phyloP scores from a whole-genome alignment of 2,329 filamentous ascomycete species.

The Botryotinia globosa region DNA sequence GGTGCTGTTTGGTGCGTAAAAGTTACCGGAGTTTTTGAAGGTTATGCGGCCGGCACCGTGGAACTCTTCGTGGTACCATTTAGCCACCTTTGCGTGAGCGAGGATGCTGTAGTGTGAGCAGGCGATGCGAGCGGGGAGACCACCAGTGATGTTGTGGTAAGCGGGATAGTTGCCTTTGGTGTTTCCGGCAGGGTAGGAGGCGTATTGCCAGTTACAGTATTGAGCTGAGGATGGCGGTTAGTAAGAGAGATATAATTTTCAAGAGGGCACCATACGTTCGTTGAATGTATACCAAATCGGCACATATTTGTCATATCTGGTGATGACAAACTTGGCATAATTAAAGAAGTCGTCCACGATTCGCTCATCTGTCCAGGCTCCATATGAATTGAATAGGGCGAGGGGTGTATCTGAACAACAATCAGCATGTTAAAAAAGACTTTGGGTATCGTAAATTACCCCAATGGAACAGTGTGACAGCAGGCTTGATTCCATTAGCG shows the following conservation, averaged over 20 bases:
- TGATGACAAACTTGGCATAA: constrained; percentile 52
- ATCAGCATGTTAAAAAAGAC: neutral
- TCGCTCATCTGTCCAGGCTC: constrained; percentile 46
- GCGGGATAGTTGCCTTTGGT: constrained; percentile 43
- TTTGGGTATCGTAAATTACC: constrained; percentile 14
- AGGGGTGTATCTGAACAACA: constrained; percentile 30
- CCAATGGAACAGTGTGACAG: constrained; percentile 47
- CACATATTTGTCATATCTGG: constrained; percentile 51
- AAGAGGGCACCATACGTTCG: constrained; percentile 42
- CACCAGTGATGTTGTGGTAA: constrained; percentile 44
- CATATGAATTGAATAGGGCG: constrained; percentile 44
- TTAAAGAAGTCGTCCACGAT: constrained; percentile 52
- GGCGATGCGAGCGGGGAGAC: constrained; percentile 42
- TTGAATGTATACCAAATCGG: constrained; percentile 55
- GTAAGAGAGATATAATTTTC: constrained; percentile 21
- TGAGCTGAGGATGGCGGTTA: constrained; percentile 34
- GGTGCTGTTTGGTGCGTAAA: constrained; percentile 48
- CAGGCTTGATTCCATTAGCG: constrained; percentile 49
- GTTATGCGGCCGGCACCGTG: constrained; percentile 50
- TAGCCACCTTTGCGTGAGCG: constrained; percentile 49
- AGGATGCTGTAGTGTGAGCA: constrained; percentile 48
- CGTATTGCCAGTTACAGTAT: constrained; percentile 50
- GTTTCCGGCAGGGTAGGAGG: constrained; percentile 44
- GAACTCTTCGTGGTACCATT: constrained; percentile 55
- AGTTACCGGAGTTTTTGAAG: constrained; percentile 45